These are phyloP conservation scores for Krasilnikovozyma curviuscula DNA, from an alignment of 768 basidiomycete species.

Conservation along the genomic window DNA sequence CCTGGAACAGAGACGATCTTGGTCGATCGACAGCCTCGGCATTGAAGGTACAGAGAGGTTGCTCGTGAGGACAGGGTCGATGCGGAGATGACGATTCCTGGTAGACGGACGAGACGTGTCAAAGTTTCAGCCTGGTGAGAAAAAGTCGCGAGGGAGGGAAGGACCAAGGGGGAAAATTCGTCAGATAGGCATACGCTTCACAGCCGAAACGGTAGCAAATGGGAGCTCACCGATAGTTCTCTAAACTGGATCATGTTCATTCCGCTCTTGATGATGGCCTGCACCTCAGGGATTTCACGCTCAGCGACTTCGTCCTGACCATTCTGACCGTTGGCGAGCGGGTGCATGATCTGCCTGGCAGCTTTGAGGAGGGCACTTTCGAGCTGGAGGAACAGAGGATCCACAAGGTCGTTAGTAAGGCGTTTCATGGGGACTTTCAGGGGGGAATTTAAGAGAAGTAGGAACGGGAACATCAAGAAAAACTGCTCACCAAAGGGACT, in stretches of 20 bases:
- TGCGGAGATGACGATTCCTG: constrained; percentile 94
- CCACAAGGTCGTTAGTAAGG: not conserved
- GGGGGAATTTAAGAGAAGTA: not conserved
- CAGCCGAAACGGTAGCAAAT: not conserved
- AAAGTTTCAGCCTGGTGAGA: constrained; percentile 49
- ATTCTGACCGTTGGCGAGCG: constrained; percentile 40
- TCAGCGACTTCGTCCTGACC: constrained; percentile 26
- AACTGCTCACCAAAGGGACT: constrained; percentile 50
- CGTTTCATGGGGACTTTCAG: not conserved
- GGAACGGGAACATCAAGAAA: not conserved
- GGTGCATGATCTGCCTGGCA: constrained; percentile 64
- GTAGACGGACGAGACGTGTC: constrained; percentile 87
- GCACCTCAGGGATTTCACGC: constrained; percentile 46
- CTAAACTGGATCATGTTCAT: constrained; percentile 86
- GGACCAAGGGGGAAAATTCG: not conserved
- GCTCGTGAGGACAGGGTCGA: constrained; percentile 84
- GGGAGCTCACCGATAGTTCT: constrained; percentile 50
- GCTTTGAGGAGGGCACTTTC: constrained; percentile 76
- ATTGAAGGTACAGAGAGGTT: constrained; percentile 77
- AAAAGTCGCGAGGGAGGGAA: not conserved
- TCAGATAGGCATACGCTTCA: not conserved
- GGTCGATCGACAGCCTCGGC: constrained; percentile 66
- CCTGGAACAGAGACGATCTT: constrained; percentile 67
- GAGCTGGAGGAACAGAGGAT: constrained; percentile 37
- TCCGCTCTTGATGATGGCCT: constrained; percentile 72